Base-by-base conservation (phyloP, 2,329 filamentous ascomycete genomes). In the Penicillium expansum region DNA sequence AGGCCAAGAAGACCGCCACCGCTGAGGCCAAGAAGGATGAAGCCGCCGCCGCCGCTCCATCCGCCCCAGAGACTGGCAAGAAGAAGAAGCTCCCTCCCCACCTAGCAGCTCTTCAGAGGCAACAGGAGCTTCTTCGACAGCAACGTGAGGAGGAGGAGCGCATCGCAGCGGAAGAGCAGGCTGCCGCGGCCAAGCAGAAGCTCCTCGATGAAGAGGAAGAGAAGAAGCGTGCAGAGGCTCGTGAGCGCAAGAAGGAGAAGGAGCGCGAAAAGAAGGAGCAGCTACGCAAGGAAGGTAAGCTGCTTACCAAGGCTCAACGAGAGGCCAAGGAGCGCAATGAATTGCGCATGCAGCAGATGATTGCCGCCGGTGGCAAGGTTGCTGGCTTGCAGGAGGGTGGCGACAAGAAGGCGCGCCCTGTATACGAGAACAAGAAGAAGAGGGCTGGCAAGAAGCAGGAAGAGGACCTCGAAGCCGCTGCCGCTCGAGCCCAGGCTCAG, bases 21-120 rank as follows among this genome's bases (percentile, higher is more conserved):
- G 77, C 81, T 22, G 76, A 74, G 51, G 65, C 65, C 48, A 44
- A 78, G 13, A 86, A 86, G 71, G 79, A 82, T 64, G 82, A 89
- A 62, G 78, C 82, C 20, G 77, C 76, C 35, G 70, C 71, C 47
- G 59, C 63, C 24, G 41, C 41, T 14, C 67, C 70, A 4, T 60
- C 69, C 20, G 66, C 59, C 20, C 47, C 69, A 16, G 68, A 74
- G 27, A 64, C 71, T 52, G 71, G 85, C 43, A 97, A 96, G 81
- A 88, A 87, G 70, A 97, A 96, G 85, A 99, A 97, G 80, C 67
- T 97, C 18, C 89, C 90, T 39, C 73, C 74, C 38, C 74, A 79
- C 55, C 76, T 83, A 66, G 76, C 76, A 35, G 79, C 80, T 56
- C 69, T 81, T 35, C 79, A 80, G 64, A 80, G 71, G 62, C 79